phyloP scores from a whole-genome alignment of 768 basidiomycete species.

The Wakefieldia striispora region DNA sequence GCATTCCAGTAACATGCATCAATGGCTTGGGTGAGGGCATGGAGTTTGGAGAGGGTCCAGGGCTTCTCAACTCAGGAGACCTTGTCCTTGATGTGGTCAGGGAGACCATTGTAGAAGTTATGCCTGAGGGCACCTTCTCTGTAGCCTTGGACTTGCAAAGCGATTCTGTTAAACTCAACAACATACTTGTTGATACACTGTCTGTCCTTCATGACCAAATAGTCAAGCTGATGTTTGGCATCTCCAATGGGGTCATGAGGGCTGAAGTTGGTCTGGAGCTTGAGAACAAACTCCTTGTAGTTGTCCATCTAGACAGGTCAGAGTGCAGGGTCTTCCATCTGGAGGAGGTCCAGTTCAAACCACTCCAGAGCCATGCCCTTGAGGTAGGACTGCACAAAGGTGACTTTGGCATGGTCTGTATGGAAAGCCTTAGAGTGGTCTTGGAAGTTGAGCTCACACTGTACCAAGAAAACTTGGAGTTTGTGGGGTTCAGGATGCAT shows the following conservation, averaged over 20 bases:
- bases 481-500: no score
- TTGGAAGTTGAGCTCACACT: background rate
- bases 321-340: no score
- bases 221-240: background rate
- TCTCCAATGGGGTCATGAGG: no score
- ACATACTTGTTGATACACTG: background rate
- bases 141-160: no score
- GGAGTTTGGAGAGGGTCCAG: background rate
- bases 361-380: no score
- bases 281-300: no score
- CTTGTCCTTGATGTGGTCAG: background rate
- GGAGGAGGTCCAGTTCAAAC: no score
- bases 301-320: no score
- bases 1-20: no score
- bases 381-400: background rate
- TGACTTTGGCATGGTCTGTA: background rate
- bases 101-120: background rate
- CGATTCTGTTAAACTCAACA: background rate
- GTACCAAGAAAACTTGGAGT: background rate
- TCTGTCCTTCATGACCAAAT: background rate
- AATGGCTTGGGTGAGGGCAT: no score
- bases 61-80: background rate
- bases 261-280: no score
- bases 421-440: background rate
- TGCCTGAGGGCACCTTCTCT: no score